Evolutionary conservation across 176 grass and related monocot genomes (phyloP), one percentile per base, ranked within the genome.

Genomic region (Carex cristatella): DNA sequence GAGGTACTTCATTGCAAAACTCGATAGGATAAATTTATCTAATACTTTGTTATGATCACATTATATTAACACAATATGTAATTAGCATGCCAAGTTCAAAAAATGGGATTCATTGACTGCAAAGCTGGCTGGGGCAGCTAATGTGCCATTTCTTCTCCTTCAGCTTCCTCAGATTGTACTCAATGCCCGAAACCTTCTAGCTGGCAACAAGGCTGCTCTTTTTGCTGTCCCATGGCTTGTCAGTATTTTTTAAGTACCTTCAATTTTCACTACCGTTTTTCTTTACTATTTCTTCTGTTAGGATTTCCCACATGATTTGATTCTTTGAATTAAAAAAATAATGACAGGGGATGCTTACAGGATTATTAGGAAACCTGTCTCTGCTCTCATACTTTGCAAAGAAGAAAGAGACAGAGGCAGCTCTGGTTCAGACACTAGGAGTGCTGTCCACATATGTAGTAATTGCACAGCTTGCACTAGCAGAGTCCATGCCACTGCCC

Each of bases 81-180:
- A 44, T 79, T 18, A 90, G 83, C 80, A 84, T 87, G 85, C 58
- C 51, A 82, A 92, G 79, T 98, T 84, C 61, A 84, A 84, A 76
- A 86, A 94, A 86, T 98, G 95, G 95, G 95, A 98, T 68, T 92
- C 91, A 80, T n/a, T 89, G 59, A 98, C 91, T 37, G 91, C 86
- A 62, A 98, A 88, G 83, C 86, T 95, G 65, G 91, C 95, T 28
- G 95, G 85, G 30, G 83, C 77, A 33, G 95, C 95, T 79, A 98
- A 98, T 84, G 37, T 90, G 4, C 95, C 95, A 12, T 98, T 98
- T 90, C 95, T 98, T 73, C 95, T 98, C 59, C 95, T 98, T 15
- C 95, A 98, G 89, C 88, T 98, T 14, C 95, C 95, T 32, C 95
- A 98, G 88, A 98, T 98, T 79, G 64, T 98, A 61, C 95, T 98